These are phyloP conservation scores for Tetrahymena malaccensis DNA, from an alignment of 73 alveolate genomes.

Conservation along the genomic window DNA sequence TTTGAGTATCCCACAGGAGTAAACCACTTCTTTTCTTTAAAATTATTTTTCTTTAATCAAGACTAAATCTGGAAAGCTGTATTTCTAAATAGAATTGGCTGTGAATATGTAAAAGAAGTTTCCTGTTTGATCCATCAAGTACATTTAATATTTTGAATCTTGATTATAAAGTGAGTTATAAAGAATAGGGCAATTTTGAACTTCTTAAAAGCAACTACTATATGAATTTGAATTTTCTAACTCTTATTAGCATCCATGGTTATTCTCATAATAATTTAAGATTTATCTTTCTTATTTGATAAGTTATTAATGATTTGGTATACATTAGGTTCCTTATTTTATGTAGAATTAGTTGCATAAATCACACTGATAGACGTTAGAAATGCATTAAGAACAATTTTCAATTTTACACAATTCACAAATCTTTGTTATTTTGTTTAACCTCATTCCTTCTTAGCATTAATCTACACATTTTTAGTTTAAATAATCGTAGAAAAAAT, in stretches of 20 bases:
- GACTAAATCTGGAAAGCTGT: not conserved
- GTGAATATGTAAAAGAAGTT: not conserved
- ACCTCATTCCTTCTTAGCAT: not conserved
- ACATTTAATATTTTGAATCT: not conserved
- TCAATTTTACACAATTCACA: not conserved
- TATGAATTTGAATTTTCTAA: not conserved
- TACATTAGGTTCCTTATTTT: not conserved
- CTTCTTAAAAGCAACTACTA: not conserved
- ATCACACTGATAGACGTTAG: not conserved
- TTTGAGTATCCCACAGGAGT: not conserved
- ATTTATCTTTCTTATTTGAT: not conserved
- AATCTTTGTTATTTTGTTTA: not conserved
- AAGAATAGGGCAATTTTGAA: not conserved
- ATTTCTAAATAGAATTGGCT: not conserved
- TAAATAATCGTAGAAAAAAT: not conserved
- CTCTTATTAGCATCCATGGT: not conserved
- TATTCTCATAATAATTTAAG: not conserved
- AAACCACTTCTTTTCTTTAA: not conserved
- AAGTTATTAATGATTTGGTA: not conserved
- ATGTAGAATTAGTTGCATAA: not conserved
- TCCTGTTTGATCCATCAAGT: not conserved
- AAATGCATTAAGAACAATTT: not conserved
- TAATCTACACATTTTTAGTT: not conserved
- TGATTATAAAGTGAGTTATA: not conserved
- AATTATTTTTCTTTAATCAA: not conserved